Percentiles rank a stretch among this genome's conserved stretches.
Conservation (phyloP, 2,329 filamentous ascomycete genomes). For the Aspergillus sergii region DNA sequence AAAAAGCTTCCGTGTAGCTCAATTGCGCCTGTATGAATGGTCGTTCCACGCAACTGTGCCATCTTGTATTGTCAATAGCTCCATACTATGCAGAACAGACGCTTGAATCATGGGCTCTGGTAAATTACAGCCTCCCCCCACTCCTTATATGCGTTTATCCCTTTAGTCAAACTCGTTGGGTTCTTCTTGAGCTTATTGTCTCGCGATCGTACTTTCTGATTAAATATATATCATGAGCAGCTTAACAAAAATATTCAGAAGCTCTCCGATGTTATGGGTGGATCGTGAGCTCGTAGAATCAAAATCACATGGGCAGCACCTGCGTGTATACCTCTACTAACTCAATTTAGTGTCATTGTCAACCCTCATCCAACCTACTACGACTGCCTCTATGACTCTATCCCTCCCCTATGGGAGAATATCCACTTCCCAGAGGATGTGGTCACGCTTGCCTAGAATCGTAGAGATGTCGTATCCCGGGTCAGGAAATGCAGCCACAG, state of each 20-base stretch:
- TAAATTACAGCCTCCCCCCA: background rate
- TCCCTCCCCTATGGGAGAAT: too few species aligned
- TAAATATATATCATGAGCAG: constrained; percentile 10
- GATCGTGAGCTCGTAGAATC: too few species aligned
- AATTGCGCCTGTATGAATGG: background rate
- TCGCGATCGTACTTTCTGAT: background rate
- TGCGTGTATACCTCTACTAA: too few species aligned
- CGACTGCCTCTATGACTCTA: too few species aligned
- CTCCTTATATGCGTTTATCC: background rate
- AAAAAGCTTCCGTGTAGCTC: background rate
- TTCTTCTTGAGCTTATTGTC: too few species aligned
- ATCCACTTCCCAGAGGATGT: too few species aligned
- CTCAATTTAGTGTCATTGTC: too few species aligned
- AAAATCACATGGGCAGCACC: too few species aligned
- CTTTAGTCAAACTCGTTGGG: background rate
- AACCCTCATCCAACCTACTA: too few species aligned
- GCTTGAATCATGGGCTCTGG: background rate
- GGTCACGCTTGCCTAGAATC: too few species aligned
- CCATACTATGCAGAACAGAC: background rate
- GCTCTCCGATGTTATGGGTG: constrained; percentile 20
- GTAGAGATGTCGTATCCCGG: too few species aligned
- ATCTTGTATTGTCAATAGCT: background rate
- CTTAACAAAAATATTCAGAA: constrained; percentile 21
- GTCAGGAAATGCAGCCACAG: too few species aligned
- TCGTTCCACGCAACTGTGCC: background rate